A percentile compares a stretch with the other conserved stretches of the same genome.
Evolutionary conservation across 371 early-diverging fungal genomes (phyloP).

Genomic region (Mucor sp.): DNA sequence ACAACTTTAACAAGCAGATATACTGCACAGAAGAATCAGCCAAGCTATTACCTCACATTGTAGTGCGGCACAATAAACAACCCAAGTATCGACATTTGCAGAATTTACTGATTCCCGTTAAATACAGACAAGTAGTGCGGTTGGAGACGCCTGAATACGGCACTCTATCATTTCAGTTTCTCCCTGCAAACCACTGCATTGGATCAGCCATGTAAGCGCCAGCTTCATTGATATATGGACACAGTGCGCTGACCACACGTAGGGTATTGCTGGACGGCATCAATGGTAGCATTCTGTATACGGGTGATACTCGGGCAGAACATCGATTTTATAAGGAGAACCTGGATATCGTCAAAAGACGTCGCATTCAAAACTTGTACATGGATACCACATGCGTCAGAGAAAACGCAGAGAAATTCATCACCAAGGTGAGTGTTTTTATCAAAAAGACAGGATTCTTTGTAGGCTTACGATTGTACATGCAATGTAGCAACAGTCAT

Average conservation of each 20-base stretch:
- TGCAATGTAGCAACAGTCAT: conserved; percentile 20
- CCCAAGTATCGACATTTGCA: conserved; percentile 24
- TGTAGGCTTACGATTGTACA: neutral
- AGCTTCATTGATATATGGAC: neutral
- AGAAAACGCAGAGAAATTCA: conserved; percentile 26
- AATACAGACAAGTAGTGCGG: conserved; percentile 9
- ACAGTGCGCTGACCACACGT: neutral
- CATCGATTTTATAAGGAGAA: conserved; percentile 23
- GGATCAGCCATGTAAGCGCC: conserved; percentile 44
- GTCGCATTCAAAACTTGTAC: conserved; percentile 37
- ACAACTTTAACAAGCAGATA: conserved; percentile 25
- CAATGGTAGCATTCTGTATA: conserved; percentile 43
- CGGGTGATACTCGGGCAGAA: conserved; percentile 48
- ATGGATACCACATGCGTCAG: conserved; percentile 47
- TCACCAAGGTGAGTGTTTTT: conserved; percentile 34
- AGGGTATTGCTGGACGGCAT: conserved; percentile 43
- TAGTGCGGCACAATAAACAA: conserved; percentile 1
- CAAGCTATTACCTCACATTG: conserved; percentile 28
- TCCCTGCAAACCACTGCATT: conserved; percentile 50
- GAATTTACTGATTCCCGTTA: conserved; percentile 19
- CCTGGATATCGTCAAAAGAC: conserved; percentile 12
- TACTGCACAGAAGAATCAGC: conserved; percentile 45
- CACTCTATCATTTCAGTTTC: conserved; percentile 23
- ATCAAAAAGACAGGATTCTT: no score
- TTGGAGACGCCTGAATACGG: conserved; percentile 31